These are phyloP conservation scores for Beauveria pseudobassiana DNA, from an alignment of 2,329 filamentous ascomycete genomes.

Conservation along the genomic window DNA sequence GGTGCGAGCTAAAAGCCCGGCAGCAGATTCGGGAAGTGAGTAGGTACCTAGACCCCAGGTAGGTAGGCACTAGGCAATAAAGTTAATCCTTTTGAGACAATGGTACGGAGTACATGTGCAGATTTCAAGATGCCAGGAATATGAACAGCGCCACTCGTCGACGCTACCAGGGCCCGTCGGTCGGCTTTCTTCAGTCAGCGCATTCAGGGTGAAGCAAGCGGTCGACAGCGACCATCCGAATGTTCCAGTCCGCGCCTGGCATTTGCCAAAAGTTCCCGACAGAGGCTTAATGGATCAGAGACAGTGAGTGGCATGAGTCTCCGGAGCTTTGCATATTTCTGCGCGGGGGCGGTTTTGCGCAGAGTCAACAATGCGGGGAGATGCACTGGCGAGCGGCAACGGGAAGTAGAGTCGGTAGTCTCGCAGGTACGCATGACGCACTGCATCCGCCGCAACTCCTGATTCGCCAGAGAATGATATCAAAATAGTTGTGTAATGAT, in stretches of 20 bases:
- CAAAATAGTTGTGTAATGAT: neutral
- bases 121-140: too few species aligned
- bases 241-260: neutral
- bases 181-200: neutral
- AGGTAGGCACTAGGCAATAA: neutral
- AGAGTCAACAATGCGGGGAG: neutral
- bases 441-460: neutral
- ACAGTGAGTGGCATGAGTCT: too few species aligned
- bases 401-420: neutral
- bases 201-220: too few species aligned
- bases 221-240: neutral
- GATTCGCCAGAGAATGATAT: neutral
- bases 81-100: neutral
- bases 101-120: neutral
- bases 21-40: conserved; percentile 14
- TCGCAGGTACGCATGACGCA: neutral
- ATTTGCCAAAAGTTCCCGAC: too few species aligned
- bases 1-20: conserved; percentile 12
- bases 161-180: neutral
- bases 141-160: neutral
- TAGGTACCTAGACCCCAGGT: neutral
- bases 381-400: neutral
- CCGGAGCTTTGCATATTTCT: neutral
- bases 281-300: too few species aligned
- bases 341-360: too few species aligned